Base-by-base conservation (phyloP, 495 filamentous ascomycete genomes). In the Hypoxylon lenormandii region DNA sequence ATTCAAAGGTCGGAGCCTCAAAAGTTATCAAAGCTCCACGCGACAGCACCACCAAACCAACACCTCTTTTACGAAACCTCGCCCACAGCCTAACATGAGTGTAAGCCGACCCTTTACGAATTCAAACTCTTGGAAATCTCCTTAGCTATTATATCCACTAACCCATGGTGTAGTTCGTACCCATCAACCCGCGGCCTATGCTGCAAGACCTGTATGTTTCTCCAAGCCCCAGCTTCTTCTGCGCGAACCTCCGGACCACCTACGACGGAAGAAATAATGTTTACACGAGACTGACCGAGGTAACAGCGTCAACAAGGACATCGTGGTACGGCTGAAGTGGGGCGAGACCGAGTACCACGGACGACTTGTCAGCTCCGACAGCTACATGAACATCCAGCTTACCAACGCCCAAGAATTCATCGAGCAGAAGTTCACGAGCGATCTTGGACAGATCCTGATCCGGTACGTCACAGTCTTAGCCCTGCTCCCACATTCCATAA, bases 351-450 rank as follows among this genome's bases (percentile, higher is more conserved):
- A 98, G 80, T 98, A 98, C 86, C 92, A 92, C 76, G 95, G 95
- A 69, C 87, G 85, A 45, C 87, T 98, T 56, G 92, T 98, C 70
- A 80, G 79, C 80, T 91, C 97, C 69, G 95, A 98, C 82, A 93
- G 90, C 72, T 98, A 98, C 86, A 97, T 98, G 94, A 98, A 98
- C 82, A 88, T 98, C 65, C 91, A 97, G 80, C 86, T 98, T 53
- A 86, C 86, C 72, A 87, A 89, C 72, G 92, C 95, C 49, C 92
- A 96, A 81, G 96, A 98, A 75, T 97, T 86, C 80, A 90, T 97
- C 68, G 89, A 95, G 79, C 91, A 91, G 56, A 92, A 95, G 85
- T 89, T 85, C 74, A 92, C 90, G 28, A 93, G 92, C 48, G 83
- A 82, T 63, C 79, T 98, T 74, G 95, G 95, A 16, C 88, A 96